Percentiles rank a stretch among this genome's conserved stretches.
Conservation (phyloP, 345 rosid species). For the Populus simonii region DNA sequence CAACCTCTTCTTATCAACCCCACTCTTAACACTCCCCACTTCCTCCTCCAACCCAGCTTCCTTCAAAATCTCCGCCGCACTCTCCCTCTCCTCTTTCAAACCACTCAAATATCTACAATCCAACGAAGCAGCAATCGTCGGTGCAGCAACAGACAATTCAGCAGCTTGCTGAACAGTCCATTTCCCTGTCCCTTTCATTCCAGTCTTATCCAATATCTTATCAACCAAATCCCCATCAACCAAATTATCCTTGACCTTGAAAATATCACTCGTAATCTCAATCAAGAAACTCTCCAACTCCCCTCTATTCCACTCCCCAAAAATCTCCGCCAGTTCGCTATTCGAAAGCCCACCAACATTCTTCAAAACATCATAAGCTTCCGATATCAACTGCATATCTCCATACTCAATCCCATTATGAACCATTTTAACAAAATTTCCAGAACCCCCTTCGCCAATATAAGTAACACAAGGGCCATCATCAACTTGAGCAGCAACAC, state of each 20-base stretch:
- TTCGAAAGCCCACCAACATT: conserved; percentile 75
- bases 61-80: conserved; percentile 51
- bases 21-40: conserved; percentile 36
- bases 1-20: conserved; percentile 74
- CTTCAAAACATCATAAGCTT: conserved; percentile 93
- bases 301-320: conserved; percentile 73
- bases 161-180: conserved; percentile 99
- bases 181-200: conserved; percentile 98
- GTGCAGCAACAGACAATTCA: conserved; percentile 95
- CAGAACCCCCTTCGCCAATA: conserved; percentile 95
- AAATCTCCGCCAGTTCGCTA: conserved; percentile 66
- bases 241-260: conserved; percentile 70
- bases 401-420: conserved; percentile 99
- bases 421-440: conserved; percentile 95
- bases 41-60: conserved; percentile 88
- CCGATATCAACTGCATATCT: conserved; percentile 92
- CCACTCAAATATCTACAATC: conserved; percentile 91
- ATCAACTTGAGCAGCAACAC: conserved; percentile 92
- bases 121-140: conserved; percentile 90
- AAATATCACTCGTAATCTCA: conserved; percentile 86
- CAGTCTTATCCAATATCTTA: conserved; percentile 93
- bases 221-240: conserved; percentile 76
- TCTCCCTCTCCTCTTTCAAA: conserved; percentile 84
- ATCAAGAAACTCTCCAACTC: conserved; percentile 88
- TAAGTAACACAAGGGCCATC: conserved; percentile 98